Conservation (phyloP, 257 asterid species). For the Henckelia pumila region DNA sequence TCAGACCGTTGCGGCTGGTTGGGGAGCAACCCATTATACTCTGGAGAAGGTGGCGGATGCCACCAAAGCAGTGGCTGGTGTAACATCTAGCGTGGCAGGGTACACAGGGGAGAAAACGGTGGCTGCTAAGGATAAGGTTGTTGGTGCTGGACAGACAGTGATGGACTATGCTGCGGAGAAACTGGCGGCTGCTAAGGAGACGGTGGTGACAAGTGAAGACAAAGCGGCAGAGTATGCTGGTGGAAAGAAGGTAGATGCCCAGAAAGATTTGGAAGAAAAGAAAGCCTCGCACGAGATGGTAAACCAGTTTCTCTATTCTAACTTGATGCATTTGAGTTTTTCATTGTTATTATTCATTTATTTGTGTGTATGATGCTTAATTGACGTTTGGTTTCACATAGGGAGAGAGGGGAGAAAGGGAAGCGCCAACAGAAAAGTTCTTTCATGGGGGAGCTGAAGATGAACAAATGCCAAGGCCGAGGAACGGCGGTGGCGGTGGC, state of each 20-base stretch:
- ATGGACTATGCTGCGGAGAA: conserved; percentile 46
- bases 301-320: background rate
- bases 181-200: conserved; percentile 56
- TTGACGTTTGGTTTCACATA: background rate
- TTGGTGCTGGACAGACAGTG: conserved; percentile 52
- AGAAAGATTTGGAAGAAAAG: conserved; percentile 33
- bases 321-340: background rate
- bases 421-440: background rate
- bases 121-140: conserved; percentile 55
- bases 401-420: conserved; percentile 24
- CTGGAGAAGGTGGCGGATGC: conserved; percentile 61
- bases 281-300: conserved; percentile 32
- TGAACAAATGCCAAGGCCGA: conserved; percentile 1
- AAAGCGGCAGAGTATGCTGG: conserved; percentile 69
- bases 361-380: conserved; percentile 5
- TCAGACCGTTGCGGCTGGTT: conserved; percentile 60
- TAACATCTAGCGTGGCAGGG: conserved; percentile 51
- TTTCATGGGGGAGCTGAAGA: conserved; percentile 23
- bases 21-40: conserved; percentile 74
- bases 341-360: background rate
- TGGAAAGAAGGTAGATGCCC: conserved; percentile 61
- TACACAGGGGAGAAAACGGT: conserved; percentile 45
- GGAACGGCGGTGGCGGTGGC: conserved; percentile 30
- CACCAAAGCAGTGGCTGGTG: conserved; percentile 51
- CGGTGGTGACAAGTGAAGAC: conserved; percentile 52